Base-by-base conservation (phyloP, 31 red algal species). In the Odonthalia washingtoniensis region DNA sequence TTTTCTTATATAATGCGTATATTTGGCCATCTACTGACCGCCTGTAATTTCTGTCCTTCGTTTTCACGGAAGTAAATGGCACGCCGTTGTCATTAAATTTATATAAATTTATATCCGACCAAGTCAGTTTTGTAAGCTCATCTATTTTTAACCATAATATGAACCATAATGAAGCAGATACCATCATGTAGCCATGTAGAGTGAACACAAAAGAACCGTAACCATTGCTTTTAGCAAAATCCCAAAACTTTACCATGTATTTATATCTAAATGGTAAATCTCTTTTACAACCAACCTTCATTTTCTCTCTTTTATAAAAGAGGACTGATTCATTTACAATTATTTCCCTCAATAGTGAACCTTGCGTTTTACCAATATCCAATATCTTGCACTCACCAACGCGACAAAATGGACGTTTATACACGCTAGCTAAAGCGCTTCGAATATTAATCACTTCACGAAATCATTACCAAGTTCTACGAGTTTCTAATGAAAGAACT, bases 401-500 rank as follows among this genome's bases (percentile, higher is more conserved):
- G 49, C 49, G 49, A 21, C 49, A 9, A 57, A 57, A 57, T 57
- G 49, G 9, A 14, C 49, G 49, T 21, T 57, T 57, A 21, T 57
- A 57, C 21, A 57, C 49, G 49, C 49, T 57, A 57, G 49, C 49
- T 57, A 57, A 57, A 57, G 49, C 9, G 49, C 49, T 57, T 57
- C 49, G 9, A 57, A 57, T 57, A 21, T 9, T 57, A 9, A 57
- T 21, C 49, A 14, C 49, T 21, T 57, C 49, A 14, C 49, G 12
- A 57, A 14, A 21, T 57, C 49, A 21, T 21, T 14, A 14, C 49
- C 49, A 14, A 57, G 21, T 21, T 57, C 49, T 14, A 57, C 12
- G 21, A 57, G 12, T 9, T 57, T 57, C 12, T 57, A 57, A 57
- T 57, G 49, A 57, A 57, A 57, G 49, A 14, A 57, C 49, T 57